Evolutionary conservation across 2,329 filamentous ascomycete genomes (phyloP), one percentile per base, ranked within the genome.

Genomic region (Sporothrix dimorphospora): DNA sequence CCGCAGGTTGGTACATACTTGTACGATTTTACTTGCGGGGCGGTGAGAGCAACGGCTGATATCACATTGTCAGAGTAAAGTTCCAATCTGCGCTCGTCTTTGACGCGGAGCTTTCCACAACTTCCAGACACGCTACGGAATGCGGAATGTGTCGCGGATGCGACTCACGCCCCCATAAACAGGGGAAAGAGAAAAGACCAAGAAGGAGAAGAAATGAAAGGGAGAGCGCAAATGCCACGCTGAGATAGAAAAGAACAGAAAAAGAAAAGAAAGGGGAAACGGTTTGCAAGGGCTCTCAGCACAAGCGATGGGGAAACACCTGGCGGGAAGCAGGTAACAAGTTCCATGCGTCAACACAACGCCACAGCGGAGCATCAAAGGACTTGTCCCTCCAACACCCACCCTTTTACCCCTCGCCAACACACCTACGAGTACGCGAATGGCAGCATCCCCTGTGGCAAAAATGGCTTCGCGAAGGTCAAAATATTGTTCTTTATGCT

Each of bases 261-360:
- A 19, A 55, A 34, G 12, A 59, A n/a, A 16, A 42, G 16, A 9
- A 63, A 24, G 11, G 57, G 57, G 38, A 16, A 42, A 24, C 30
- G 30, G 30, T 40, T 61, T 12, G 19, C 57, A 21, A 14, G 65
- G 47, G 27, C 5, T 47, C 19, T 2, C 19, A 49, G 3, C 40
- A 66, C 34, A 66, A 14, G 61, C 38, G 40, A 40, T 61, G 57
- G 57, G 34, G 21, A 14, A 45, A 19, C 45, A 69, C n/a, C 66
- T 8, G 27, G 66, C 61, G 12, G 11, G 24, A 51, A 24, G 66
- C 11, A 55, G n/a, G 47, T 57, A 69, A 69, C 51, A 59, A 57
- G 49, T 47, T 69, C 67, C 49, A 57, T 69, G 51, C 67, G 21
- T 34, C 34, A 69, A 57, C 53, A 55, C 45, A 68, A 38, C 47